These are phyloP conservation scores for Anthoceros angustus DNA, from an alignment of 225 moss, liverwort and hornwort genomes.

Conservation along the genomic window DNA sequence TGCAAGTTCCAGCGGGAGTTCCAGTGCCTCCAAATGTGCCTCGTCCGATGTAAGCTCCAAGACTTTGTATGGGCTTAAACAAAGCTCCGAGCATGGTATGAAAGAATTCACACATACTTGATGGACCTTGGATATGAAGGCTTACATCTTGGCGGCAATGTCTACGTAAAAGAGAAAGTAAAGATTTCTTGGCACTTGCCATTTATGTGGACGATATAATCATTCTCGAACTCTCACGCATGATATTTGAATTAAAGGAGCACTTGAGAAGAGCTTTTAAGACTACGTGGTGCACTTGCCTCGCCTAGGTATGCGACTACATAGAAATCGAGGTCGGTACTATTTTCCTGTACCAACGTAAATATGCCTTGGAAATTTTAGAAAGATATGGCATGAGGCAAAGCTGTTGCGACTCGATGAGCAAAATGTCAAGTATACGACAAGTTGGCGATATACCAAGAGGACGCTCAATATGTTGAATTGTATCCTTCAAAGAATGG, in stretches of 20 bases:
- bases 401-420: not conserved
- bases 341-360: not conserved
- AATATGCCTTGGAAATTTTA: not conserved
- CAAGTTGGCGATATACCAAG: not conserved
- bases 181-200: not conserved
- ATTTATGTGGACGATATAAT: not conserved
- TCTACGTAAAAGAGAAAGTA: not conserved
- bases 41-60: not conserved
- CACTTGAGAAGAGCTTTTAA: not conserved
- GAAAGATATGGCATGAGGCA: not conserved
- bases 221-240: not conserved
- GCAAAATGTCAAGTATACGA: not conserved
- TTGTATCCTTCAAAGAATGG: not conserved
- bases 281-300: not conserved
- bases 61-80: not conserved
- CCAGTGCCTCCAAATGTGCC: not conserved
- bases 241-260: not conserved
- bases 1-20: not conserved
- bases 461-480: not conserved
- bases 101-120: not conserved
- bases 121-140: not conserved
- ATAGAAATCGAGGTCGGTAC: not conserved
- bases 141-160: not conserved
- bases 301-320: not conserved
- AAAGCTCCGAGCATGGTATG: not conserved